Conservation (phyloP, 768 basidiomycete species). For the Dendrothele bispora region DNA sequence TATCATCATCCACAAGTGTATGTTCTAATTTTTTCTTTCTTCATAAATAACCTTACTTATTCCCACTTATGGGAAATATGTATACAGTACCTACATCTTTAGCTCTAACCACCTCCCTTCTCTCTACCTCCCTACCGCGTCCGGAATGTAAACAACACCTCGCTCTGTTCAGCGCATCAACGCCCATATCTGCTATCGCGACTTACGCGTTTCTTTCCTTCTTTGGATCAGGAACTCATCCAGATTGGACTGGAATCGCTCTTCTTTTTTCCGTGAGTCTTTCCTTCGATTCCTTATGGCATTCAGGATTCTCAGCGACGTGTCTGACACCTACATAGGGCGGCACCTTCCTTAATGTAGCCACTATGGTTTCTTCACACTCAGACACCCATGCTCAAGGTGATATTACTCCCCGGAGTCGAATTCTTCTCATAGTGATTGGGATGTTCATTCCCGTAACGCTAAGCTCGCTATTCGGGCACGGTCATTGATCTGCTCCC, state of each 20-base stretch:
- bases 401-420: constrained; percentile 42
- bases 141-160: constrained; percentile 73
- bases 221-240: constrained; percentile 43
- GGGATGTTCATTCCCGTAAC: constrained; percentile 76
- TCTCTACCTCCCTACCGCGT: constrained; percentile 72
- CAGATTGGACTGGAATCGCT: constrained; percentile 70
- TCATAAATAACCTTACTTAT: background rate
- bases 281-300: background rate
- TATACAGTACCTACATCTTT: constrained; percentile 83
- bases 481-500: constrained; percentile 44
- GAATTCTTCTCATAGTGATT: constrained; percentile 52
- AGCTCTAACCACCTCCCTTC: constrained; percentile 81
- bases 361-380: constrained; percentile 78
- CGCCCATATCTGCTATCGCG: constrained; percentile 78
- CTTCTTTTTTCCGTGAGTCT: constrained; percentile 81
- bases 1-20: constrained; percentile 88
- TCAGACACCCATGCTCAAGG: constrained; percentile 30
- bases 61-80: background rate
- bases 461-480: constrained; percentile 60
- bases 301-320: too few species aligned
- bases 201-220: constrained; percentile 69
- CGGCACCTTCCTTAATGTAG: constrained; percentile 93
- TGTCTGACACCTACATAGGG: constrained; percentile 47
- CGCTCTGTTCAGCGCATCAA: constrained; percentile 77
- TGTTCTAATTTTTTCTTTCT: background rate